Evolutionary conservation across 2,329 filamentous ascomycete genomes (phyloP).

Genomic region (Fusarium sulawesiense): DNA sequence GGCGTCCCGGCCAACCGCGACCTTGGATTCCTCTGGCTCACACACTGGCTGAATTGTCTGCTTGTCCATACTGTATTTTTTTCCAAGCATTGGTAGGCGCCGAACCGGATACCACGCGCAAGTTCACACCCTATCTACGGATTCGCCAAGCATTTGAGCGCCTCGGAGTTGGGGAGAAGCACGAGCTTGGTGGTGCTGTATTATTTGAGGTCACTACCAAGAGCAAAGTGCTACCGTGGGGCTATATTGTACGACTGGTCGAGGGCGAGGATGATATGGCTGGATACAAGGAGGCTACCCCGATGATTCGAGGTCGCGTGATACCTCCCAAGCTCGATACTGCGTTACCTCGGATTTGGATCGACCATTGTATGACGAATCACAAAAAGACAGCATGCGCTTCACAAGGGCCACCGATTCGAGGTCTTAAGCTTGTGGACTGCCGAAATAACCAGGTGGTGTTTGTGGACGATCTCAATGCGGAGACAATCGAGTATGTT

Average conservation of each 20-base stretch:
- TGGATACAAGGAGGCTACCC: slow-evolving; percentile 36
- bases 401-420: slow-evolving; percentile 30
- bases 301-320: slow-evolving; percentile 48
- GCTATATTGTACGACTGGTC: slow-evolving; percentile 50
- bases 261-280: slow-evolving; percentile 43
- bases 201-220: slow-evolving; percentile 53
- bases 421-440: slow-evolving; percentile 51
- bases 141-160: slow-evolving; percentile 55
- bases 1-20: slow-evolving; percentile 51
- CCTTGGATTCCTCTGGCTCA: slow-evolving; percentile 54
- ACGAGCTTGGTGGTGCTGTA: slow-evolving; percentile 51
- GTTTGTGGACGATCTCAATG: slow-evolving; percentile 45
- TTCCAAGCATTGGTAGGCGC: slow-evolving; percentile 52
- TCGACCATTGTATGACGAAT: slow-evolving; percentile 50
- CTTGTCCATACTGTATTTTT: slow-evolving; percentile 55
- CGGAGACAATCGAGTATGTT: slow-evolving; percentile 45
- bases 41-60: slow-evolving; percentile 44
- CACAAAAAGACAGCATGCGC: slow-evolving; percentile 45
- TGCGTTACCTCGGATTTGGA: slow-evolving; percentile 49
- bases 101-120: slow-evolving; percentile 46
- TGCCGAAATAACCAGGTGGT: slow-evolving; percentile 47
- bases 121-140: slow-evolving; percentile 54
- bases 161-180: slow-evolving; percentile 52
- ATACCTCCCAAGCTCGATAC: slow-evolving; percentile 48
- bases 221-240: slow-evolving; percentile 53